phyloP scores from a whole-genome alignment of 2,329 filamentous ascomycete species.

The Aspergillus intermedius region DNA sequence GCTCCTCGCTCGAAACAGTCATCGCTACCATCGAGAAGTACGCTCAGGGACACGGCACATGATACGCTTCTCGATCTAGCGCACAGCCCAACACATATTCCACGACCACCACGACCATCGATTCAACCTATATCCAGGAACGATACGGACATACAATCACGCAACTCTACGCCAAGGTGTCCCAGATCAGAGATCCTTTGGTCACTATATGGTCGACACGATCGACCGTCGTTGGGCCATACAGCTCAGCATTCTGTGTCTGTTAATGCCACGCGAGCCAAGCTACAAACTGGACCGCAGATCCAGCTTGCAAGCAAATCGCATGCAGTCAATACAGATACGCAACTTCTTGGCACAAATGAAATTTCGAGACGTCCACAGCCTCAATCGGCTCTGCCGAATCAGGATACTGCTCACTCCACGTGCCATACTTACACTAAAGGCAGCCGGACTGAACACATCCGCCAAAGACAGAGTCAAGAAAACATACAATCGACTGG shows the following conservation, averaged over 20 bases:
- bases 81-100: background rate
- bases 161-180: background rate
- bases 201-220: background rate
- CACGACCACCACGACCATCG: background rate
- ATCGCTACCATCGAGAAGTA: background rate
- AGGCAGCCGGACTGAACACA: too few relatives aligned
- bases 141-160: background rate
- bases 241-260: background rate
- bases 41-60: background rate
- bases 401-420: background rate
- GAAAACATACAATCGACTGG: too few relatives aligned
- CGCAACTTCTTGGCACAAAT: background rate
- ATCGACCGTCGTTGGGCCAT: background rate
- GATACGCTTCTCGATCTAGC: background rate
- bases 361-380: too few relatives aligned
- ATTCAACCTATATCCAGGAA: background rate
- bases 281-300: background rate
- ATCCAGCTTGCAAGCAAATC: background rate
- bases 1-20: background rate
- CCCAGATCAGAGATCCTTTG: background rate
- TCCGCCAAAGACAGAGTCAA: too few relatives aligned
- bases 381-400: background rate
- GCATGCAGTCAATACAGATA: background rate
- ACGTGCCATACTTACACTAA: background rate
- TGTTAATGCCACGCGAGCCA: background rate